Base-by-base conservation (phyloP, 2,329 filamentous ascomycete genomes). In the Colletotrichum neosansevieriae region DNA sequence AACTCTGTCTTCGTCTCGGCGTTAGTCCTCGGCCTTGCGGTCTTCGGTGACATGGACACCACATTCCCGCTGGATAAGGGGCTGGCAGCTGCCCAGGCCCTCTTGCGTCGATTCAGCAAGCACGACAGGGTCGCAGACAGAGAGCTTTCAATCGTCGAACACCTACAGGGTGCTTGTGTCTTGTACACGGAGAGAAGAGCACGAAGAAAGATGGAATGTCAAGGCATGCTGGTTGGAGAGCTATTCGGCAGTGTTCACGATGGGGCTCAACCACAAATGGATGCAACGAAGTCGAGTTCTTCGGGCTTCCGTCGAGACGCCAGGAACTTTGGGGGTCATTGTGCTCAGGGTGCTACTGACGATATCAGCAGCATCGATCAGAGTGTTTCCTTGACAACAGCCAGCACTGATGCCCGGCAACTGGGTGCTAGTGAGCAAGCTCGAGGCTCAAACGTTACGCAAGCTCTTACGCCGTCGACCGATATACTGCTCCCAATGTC, bases 1-100 rank as follows among this genome's bases (percentile, higher is more conserved):
- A 84, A 84, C 56, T 81, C 80, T 2, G 77, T 81, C 3, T 84
- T 84, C 67, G 79, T 82, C 6, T 81, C 82, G 0, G 80, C 80
- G 0, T 72, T 84, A 0, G 81, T 84, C 0, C 74, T 84, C 0
- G 82, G 82, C 0, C 76, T 82, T 0, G 81, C 82, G 0, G 77
- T 79, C 24, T 84, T 84, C 57, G 81, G 80, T 0, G 81, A 84
- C 61, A 78, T 84, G 2, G 81, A 83, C 40, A 70, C 69, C 17
- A 72, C 73, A 0, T 79, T 79, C 6, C 76, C 77, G 0, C 68
- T 79, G 0, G 71, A 74, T 24, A 74, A 73, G 45, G 76, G 73
- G 2, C 67, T 79, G 0, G 64, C 70, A 0, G 54, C 69, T 0
- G 74, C 75, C 0, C 68, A 73, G 10, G 67, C 63, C 3, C 70